Conservation (phyloP, 2,329 filamentous ascomycete species). For the Aureobasidium sp. region DNA sequence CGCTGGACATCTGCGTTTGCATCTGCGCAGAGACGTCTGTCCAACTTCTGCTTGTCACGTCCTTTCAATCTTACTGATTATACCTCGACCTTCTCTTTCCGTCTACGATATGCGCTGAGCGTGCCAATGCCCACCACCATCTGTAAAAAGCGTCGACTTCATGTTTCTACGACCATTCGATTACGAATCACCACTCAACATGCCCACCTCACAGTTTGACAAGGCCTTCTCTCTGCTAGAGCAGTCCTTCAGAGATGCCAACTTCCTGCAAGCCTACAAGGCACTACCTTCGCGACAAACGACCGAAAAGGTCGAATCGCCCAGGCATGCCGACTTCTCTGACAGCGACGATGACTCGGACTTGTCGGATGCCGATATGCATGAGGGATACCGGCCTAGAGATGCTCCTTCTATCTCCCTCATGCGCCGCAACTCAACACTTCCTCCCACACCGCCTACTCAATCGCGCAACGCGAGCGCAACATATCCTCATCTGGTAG, state of each 20-base stretch:
- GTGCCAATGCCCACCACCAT: background rate
- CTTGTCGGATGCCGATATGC: slow-evolving; percentile 1
- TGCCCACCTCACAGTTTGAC: slow-evolving; percentile 12
- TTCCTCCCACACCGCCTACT: slow-evolving; percentile 40
- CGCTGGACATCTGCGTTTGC: background rate
- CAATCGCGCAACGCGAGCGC: slow-evolving; percentile 23
- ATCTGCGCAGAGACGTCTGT: background rate
- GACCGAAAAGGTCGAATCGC: background rate
- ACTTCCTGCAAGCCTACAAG: slow-evolving; percentile 12
- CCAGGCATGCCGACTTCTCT: background rate
- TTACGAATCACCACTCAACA: background rate
- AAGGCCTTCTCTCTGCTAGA: slow-evolving; percentile 14
- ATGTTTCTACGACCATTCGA: slow-evolving; percentile 7
- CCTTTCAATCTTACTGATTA: background rate
- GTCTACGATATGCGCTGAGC: slow-evolving; percentile 3
- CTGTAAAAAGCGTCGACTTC: background rate
- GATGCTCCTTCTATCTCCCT: slow-evolving; percentile 5
- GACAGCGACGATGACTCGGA: slow-evolving; percentile 3
- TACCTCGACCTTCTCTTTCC: background rate
- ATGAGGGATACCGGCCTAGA: slow-evolving; percentile 10
- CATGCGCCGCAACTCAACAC: slow-evolving; percentile 24
- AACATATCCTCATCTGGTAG: slow-evolving; percentile 24
- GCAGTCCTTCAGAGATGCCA: slow-evolving; percentile 10
- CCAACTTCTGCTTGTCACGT: background rate
- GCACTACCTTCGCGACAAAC: slow-evolving; percentile 2